A percentile compares a stretch with the other conserved stretches of the same genome.
phyloP scores from a whole-genome alignment of 176 grass and related monocot genomes.

The Phragmites australis region DNA sequence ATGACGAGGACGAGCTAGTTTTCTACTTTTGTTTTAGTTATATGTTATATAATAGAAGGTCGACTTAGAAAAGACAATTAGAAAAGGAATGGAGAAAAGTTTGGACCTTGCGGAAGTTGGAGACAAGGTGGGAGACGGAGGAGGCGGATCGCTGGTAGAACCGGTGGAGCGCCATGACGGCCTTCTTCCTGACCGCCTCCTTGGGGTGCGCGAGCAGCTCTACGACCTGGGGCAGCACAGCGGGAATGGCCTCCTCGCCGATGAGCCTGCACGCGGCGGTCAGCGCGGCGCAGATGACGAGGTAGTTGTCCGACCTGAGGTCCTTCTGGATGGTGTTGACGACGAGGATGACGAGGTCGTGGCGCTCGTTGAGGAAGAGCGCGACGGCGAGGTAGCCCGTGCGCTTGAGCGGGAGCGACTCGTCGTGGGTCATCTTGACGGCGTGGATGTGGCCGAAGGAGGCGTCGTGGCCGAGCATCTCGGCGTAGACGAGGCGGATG shows the following conservation, averaged over 20 bases:
- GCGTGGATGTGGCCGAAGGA: constrained; percentile 99
- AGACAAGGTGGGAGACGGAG: constrained; percentile 86
- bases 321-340: constrained; percentile 99
- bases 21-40: neutral
- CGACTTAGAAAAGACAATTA: neutral
- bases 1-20: neutral
- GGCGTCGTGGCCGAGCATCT: constrained; percentile 99
- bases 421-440: constrained; percentile 99
- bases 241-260: constrained; percentile 95
- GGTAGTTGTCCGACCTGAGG: constrained; percentile 93
- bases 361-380: constrained; percentile 92
- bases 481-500: constrained; percentile 91
- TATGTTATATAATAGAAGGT: neutral
- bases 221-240: constrained; percentile 90
- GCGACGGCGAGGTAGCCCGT: constrained; percentile 96
- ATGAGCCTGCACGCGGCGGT: constrained; percentile 84
- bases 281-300: constrained; percentile 81
- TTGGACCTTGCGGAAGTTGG: constrained; percentile 89
- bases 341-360: constrained; percentile 97
- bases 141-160: constrained; percentile 94
- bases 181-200: constrained; percentile 97
- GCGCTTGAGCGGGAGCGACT: constrained; percentile 85
- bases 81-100: neutral
- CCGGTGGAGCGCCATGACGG: constrained; percentile 86
- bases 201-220: constrained; percentile 87